Evolutionary conservation across 2,329 filamentous ascomycete species (phyloP), one percentile per base, ranked within the genome.

Genomic region (Fusarium humuli): DNA sequence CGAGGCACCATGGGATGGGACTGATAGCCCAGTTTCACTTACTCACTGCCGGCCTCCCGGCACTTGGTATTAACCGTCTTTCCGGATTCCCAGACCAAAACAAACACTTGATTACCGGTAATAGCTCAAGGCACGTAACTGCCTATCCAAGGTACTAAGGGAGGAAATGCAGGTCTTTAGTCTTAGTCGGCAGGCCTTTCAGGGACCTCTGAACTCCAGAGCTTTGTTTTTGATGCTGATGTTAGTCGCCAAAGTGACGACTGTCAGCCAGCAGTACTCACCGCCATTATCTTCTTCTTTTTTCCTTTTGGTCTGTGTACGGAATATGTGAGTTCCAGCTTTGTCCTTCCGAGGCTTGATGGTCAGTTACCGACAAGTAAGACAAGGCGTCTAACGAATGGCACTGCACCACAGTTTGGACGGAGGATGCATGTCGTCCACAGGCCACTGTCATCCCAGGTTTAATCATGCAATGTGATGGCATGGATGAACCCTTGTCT

Each of bases 401-500:
- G 34, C 16, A 52, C 30, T 57, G 18, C 59, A 49, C n/a, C 42
- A 50, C 46, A 25, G 22, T 10, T 25, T 50, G 30, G 16, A 34
- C 13, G 11, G 30, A 49, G 25, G 48, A 54, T 48, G 12, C 56
- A 29, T 25, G 18, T 42, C 22, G 27, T 46, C 61, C 54, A 47
- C 41, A 44, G 55, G 53, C 40, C 29, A 34, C 18, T 9, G 14
- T 52, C 18, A 27, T 53, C n/a, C 37, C 46, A 45, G 44, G 25
- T 18, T 18, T 22, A 23, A 30, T 46, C 37, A 29, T 37, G 29
- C 32, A 27, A 22, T 18, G 25, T 27, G 42, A 42, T 29, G 20
- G 29, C 42, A 66, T 65, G 53, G 58, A 44, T 50, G 16, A 64
- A 45, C 58, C 67, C 57, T 70, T 55, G 11, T 37, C n/a, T 45